These are phyloP conservation scores for Pestalotiopsis sp. DNA, from an alignment of 2,329 filamentous ascomycete species.

Conservation along the genomic window DNA sequence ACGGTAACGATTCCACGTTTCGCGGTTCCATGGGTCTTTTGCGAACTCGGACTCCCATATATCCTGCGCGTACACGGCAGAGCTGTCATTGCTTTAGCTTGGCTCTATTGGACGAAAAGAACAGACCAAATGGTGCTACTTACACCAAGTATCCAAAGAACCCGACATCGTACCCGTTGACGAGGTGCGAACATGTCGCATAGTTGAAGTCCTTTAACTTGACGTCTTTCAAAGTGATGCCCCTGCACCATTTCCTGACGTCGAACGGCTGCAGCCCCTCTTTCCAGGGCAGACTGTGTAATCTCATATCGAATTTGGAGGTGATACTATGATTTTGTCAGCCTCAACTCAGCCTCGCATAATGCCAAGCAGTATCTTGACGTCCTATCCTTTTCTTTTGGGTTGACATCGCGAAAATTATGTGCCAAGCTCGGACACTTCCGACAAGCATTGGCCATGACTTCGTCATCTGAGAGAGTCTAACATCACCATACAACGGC, in stretches of 20 bases:
- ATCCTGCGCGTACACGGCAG: background rate
- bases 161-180: background rate
- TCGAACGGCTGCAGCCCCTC: background rate
- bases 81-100: background rate
- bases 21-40: background rate
- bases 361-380: background rate
- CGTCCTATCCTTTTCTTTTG: background rate
- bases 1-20: background rate
- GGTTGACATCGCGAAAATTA: too few species aligned
- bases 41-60: background rate
- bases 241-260: background rate
- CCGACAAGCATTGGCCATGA: background rate
- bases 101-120: too few species aligned
- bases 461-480: background rate
- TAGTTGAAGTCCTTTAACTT: background rate
- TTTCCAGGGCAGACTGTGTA: background rate
- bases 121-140: background rate
- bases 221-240: background rate
- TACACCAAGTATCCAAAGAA: background rate
- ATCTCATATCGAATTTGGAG: background rate
- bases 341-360: background rate
- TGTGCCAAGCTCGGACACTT: background rate
- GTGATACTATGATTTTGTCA: background rate
- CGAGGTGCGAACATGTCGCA: background rate
- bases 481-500: background rate